Conservation (phyloP, 2,329 filamentous ascomycete species). For the Rhynchosporium agropyri region DNA sequence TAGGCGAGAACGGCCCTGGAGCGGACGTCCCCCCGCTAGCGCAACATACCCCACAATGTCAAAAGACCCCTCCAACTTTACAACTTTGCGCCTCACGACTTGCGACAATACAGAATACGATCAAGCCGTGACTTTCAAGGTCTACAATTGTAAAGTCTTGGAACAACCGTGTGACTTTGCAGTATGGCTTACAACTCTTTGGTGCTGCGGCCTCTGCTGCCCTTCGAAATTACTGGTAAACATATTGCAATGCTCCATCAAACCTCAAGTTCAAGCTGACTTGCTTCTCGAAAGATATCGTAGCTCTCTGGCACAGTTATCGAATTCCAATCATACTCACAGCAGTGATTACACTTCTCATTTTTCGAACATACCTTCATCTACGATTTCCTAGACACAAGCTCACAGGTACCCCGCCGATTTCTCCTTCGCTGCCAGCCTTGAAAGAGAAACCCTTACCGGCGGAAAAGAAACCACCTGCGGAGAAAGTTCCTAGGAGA, state of each 20-base stretch:
- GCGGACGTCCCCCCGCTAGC: slow-evolving; percentile 2
- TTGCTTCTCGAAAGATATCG: slow-evolving; percentile 29
- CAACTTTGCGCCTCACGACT: too few species aligned
- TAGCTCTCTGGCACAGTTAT: slow-evolving; percentile 50
- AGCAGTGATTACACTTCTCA: slow-evolving; percentile 44
- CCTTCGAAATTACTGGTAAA: slow-evolving; percentile 31
- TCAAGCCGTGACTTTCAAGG: too few species aligned
- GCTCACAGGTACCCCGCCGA: slow-evolving; percentile 39
- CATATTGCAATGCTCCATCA: background rate
- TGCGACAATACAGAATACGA: too few species aligned
- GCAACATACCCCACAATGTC: background rate
- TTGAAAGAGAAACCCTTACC: slow-evolving; percentile 33
- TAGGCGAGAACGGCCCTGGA: background rate
- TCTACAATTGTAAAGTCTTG: too few species aligned
- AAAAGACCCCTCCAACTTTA: too few species aligned
- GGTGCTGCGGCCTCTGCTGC: slow-evolving; percentile 27
- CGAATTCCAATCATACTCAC: slow-evolving; percentile 49
- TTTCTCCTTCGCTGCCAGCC: slow-evolving; percentile 31
- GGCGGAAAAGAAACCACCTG: slow-evolving; percentile 32
- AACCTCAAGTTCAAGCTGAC: slow-evolving; percentile 5
- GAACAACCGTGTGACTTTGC: background rate
- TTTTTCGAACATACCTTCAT: slow-evolving; percentile 42
- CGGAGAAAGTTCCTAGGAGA: slow-evolving; percentile 44
- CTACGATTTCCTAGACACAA: slow-evolving; percentile 40
- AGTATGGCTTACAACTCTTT: slow-evolving; percentile 31